A percentile compares a stretch with the other conserved stretches of the same genome.
phyloP scores from a whole-genome alignment of 2,329 filamentous ascomycete species.

The Pleoardoris graminearum region DNA sequence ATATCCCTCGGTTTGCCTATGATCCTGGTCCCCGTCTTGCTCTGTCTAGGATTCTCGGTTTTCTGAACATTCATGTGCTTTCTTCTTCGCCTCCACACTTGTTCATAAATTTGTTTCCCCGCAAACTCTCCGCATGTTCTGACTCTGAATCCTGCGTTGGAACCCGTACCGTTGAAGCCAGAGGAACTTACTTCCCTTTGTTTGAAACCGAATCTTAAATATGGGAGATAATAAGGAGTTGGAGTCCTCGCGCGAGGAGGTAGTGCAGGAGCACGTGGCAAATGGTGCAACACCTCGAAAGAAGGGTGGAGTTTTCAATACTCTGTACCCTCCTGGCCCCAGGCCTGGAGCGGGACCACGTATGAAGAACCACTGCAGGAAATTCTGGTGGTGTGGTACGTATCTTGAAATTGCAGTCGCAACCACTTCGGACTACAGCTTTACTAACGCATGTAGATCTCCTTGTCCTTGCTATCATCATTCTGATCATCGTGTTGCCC shows the following conservation, averaged over 20 bases:
- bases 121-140: constrained; percentile 22
- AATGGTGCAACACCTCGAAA: constrained; percentile 20
- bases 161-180: constrained; percentile 3
- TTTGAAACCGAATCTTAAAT: constrained; percentile 4
- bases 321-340: constrained; percentile 39
- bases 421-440: neutral
- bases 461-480: constrained; percentile 54
- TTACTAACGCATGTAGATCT: constrained; percentile 40
- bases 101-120: constrained; percentile 33
- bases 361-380: constrained; percentile 43
- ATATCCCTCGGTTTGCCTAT: constrained; percentile 12
- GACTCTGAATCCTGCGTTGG: constrained; percentile 6
- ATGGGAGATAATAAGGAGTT: constrained; percentile 35
- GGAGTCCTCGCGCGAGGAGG: constrained; percentile 11
- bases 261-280: constrained; percentile 17
- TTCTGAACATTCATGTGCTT: constrained; percentile 32
- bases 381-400: constrained; percentile 47
- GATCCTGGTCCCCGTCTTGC: constrained; percentile 1
- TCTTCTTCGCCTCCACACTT: constrained; percentile 18
- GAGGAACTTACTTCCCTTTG: constrained; percentile 7
- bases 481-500: constrained; percentile 61
- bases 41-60: constrained; percentile 7
- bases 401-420: neutral
- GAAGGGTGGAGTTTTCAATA: constrained; percentile 38
- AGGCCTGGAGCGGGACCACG: constrained; percentile 35